A percentile compares a stretch with the other conserved stretches of the same genome.
Conservation (phyloP, 495 filamentous ascomycete species). For the Aspergillus ostianus region DNA sequence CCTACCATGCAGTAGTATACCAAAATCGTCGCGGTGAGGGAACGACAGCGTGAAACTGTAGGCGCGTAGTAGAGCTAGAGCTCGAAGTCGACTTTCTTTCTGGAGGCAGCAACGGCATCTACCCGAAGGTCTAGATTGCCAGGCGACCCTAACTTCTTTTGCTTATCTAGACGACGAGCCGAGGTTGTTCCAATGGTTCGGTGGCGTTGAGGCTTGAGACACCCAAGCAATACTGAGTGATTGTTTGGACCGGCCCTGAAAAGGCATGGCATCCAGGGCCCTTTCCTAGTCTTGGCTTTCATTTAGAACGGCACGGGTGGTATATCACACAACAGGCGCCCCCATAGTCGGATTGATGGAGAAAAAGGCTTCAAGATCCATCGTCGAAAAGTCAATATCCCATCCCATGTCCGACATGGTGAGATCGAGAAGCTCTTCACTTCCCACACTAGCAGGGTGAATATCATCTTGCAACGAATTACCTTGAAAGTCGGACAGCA, state of each 20-base stretch:
- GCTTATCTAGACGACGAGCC: background rate
- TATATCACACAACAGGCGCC: slow-evolving; percentile 8
- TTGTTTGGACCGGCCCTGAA: background rate
- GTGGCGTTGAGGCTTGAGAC: background rate
- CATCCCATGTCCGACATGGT: slow-evolving; percentile 46
- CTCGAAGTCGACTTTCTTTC: background rate
- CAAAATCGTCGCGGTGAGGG: too few relatives aligned
- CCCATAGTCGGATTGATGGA: slow-evolving; percentile 32
- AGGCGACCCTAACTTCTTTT: background rate
- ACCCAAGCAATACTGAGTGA: background rate
- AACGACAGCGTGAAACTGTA: too few relatives aligned
- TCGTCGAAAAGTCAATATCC: slow-evolving; percentile 47
- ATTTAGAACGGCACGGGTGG: background rate
- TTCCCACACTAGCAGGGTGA: slow-evolving; percentile 28
- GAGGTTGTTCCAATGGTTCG: background rate
- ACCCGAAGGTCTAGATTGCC: background rate
- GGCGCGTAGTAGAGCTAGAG: too few relatives aligned
- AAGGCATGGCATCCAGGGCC: background rate
- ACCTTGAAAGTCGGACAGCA: slow-evolving; percentile 26
- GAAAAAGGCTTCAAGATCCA: slow-evolving; percentile 45
- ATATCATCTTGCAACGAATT: slow-evolving; percentile 22
- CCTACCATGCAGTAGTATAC: too few relatives aligned
- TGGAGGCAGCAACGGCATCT: too few relatives aligned
- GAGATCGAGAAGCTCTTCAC: slow-evolving; percentile 41
- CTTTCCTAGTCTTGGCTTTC: background rate